phyloP scores from a whole-genome alignment of 2,329 filamentous ascomycete genomes.

The Verticillium zaregamsianum region DNA sequence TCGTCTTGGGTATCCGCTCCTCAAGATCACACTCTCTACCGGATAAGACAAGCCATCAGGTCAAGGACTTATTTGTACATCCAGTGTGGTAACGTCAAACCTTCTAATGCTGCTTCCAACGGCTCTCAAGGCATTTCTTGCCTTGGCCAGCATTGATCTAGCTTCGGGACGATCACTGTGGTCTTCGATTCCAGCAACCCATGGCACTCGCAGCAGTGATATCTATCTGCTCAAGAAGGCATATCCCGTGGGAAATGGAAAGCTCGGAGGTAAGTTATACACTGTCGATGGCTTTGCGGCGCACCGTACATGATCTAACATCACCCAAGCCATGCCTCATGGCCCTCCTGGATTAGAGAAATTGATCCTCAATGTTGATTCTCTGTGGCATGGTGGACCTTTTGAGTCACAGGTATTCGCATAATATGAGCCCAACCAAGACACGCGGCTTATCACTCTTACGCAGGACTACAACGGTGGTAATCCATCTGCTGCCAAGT shows the following conservation, averaged over 20 bases:
- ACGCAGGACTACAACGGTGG: conserved; percentile 39
- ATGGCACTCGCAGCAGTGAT: background rate
- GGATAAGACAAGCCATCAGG: background rate
- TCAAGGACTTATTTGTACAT: background rate
- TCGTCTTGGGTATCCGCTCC: background rate
- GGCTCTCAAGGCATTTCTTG: background rate
- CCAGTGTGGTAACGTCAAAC: background rate
- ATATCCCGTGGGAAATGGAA: conserved; percentile 46
- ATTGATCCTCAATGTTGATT: conserved; percentile 42
- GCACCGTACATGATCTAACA: background rate
- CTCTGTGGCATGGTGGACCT: conserved; percentile 45
- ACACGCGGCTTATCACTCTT: too few relatives aligned
- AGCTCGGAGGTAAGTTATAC: conserved; percentile 31
- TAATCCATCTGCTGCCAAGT: conserved; percentile 32
- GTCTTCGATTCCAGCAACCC: conserved; percentile 6
- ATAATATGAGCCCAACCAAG: too few relatives aligned
- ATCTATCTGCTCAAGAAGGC: conserved; percentile 23
- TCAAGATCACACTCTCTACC: too few relatives aligned
- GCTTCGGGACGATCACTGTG: conserved; percentile 1
- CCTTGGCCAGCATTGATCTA: background rate
- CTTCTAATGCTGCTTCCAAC: background rate
- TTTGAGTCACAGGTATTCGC: conserved; percentile 34
- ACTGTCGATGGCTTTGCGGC: too few relatives aligned
- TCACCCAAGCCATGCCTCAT: conserved; percentile 31
- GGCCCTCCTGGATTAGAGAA: conserved; percentile 37